Conservation (phyloP, 257 asterid genomes). For the Plantago major region DNA sequence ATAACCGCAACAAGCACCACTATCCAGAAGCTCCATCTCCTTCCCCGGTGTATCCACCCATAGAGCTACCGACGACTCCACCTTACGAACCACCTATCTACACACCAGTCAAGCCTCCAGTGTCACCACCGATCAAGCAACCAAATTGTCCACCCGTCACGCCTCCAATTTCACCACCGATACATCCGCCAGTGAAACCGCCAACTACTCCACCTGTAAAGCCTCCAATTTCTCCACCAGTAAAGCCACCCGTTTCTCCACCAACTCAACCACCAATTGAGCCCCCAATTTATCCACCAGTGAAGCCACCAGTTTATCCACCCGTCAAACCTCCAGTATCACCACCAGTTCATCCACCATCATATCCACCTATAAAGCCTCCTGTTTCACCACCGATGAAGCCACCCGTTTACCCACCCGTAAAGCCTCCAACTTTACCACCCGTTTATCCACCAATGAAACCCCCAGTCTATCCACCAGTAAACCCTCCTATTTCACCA, state of each 20-base stretch:
- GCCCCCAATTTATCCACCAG: neutral
- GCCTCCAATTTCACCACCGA: neutral
- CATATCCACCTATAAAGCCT: neutral
- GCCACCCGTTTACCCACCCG: neutral
- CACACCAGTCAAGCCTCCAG: conserved; percentile 10
- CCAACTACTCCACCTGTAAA: conserved; percentile 9
- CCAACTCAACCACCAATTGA: neutral
- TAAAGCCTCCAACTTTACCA: neutral
- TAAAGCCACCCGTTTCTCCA: neutral
- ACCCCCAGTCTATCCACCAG: conserved; percentile 10
- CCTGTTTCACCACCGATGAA: conserved; percentile 21
- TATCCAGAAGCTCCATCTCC: neutral
- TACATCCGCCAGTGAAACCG: conserved; percentile 4
- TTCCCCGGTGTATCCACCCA: neutral
- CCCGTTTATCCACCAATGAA: neutral
- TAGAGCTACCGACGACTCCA: conserved; percentile 4
- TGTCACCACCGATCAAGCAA: conserved; percentile 3
- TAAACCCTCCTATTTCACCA: conserved; percentile 16
- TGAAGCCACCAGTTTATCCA: neutral
- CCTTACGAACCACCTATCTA: neutral
- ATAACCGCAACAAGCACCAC: conserved; percentile 14
- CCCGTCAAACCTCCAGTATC: no score
- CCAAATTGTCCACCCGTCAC: conserved; percentile 3
- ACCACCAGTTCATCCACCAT: neutral
- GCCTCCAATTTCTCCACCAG: conserved; percentile 12